phyloP scores from a whole-genome alignment of 352 stramenopile genomes.

The Phytopythium ostracodes region DNA sequence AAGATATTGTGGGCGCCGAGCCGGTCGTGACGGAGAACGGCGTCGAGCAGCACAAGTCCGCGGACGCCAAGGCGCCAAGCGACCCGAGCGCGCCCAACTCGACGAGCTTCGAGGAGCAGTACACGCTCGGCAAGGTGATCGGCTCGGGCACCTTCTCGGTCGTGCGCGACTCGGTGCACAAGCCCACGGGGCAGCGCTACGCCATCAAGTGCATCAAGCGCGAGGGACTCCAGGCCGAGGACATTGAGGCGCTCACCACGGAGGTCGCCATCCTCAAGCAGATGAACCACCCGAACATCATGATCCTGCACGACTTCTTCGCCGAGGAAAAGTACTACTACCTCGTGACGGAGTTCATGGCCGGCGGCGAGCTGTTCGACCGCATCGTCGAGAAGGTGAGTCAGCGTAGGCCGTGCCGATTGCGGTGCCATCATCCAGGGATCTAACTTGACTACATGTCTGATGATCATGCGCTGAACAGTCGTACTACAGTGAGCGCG shows the following conservation, averaged over 20 bases:
- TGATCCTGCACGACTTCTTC: slow-evolving; percentile 93
- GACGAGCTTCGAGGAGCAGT: slow-evolving; percentile 83
- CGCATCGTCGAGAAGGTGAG: slow-evolving; percentile 84
- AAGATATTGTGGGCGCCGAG: slow-evolving; percentile 46
- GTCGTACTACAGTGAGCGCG: slow-evolving; percentile 89
- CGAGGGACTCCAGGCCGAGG: slow-evolving; percentile 74
- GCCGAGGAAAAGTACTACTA: slow-evolving; percentile 95
- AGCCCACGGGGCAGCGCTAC: slow-evolving; percentile 79
- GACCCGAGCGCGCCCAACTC: slow-evolving; percentile 29
- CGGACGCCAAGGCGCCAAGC: slow-evolving; percentile 6
- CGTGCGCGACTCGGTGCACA: slow-evolving; percentile 81
- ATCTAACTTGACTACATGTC: slow-evolving; percentile 9
- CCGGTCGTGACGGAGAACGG: slow-evolving; percentile 20
- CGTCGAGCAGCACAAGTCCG: slow-evolving; percentile 16
- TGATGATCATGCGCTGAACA: slow-evolving; percentile 15
- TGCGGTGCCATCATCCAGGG: too few relatives aligned
- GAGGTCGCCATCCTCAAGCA: slow-evolving; percentile 86
- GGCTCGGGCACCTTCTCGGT: slow-evolving; percentile 89
- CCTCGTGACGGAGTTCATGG: slow-evolving; percentile 97
- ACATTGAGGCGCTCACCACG: slow-evolving; percentile 85
- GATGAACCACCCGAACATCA: slow-evolving; percentile 92
- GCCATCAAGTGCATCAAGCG: slow-evolving; percentile 93
- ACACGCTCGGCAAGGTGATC: slow-evolving; percentile 83
- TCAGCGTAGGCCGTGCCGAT: slow-evolving; percentile 4
- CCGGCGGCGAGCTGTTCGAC: slow-evolving; percentile 87